phyloP scores from a whole-genome alignment of 1,284 basidiomycete genomes.

The Malassezia sympodialis region DNA sequence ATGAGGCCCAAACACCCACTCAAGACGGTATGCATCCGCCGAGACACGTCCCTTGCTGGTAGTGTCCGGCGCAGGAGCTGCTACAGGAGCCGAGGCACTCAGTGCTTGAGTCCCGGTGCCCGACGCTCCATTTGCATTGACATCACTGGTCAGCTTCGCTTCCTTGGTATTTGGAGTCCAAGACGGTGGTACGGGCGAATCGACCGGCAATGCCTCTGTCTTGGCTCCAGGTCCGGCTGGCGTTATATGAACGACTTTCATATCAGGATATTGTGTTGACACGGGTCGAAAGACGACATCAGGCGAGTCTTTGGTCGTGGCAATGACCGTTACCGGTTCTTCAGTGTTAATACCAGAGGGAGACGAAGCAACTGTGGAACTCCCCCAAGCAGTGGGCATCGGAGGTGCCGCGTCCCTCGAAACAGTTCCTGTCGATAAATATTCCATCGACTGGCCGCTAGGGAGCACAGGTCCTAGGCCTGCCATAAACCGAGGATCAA shows the following conservation, averaged over 20 bases:
- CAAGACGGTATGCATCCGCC: background rate
- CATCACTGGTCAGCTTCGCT: too few species aligned
- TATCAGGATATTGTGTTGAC: background rate
- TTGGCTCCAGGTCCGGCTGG: background rate
- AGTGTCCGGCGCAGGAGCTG: background rate
- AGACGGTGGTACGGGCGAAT: background rate
- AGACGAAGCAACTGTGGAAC: too few species aligned
- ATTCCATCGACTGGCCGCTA: background rate
- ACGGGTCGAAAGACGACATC: background rate
- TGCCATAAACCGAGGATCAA: background rate
- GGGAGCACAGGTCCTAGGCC: background rate
- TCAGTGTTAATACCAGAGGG: too few species aligned
- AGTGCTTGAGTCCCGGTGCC: background rate
- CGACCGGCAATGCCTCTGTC: background rate
- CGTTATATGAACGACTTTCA: background rate
- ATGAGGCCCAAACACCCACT: conserved; percentile 9
- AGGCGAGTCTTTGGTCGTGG: background rate
- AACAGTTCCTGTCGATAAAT: background rate
- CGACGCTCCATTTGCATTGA: background rate
- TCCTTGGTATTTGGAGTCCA: background rate
- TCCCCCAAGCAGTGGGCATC: background rate
- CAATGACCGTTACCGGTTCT: background rate
- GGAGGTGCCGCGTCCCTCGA: background rate
- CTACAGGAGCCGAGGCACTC: background rate
- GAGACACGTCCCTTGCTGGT: background rate